A percentile compares a stretch with the other conserved stretches of the same genome.
Conservation (phyloP, 768 basidiomycete species). For the Crassisporium funariophilum region DNA sequence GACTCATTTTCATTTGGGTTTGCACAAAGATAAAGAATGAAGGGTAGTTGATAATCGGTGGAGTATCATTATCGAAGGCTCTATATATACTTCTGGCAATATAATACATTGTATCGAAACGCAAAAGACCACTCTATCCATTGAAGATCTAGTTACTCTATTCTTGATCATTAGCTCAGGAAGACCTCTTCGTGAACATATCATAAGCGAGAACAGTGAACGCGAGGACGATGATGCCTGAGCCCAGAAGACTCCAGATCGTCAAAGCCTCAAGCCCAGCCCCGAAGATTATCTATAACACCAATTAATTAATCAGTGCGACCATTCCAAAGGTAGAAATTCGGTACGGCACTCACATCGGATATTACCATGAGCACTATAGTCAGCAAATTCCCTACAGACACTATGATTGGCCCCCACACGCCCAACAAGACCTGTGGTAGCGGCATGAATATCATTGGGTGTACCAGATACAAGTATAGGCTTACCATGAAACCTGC, state of each 20-base stretch:
- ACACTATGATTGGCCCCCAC: conserved; percentile 87
- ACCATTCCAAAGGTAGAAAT: neutral
- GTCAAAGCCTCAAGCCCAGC: conserved; percentile 63
- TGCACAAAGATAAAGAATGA: too few relatives aligned
- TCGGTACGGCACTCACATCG: conserved; percentile 70
- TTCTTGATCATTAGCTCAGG: too few relatives aligned
- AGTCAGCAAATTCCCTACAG: conserved; percentile 92
- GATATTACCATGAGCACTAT: conserved; percentile 86
- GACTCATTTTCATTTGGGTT: too few relatives aligned
- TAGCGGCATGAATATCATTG: conserved; percentile 8
- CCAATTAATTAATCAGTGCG: conserved; percentile 2
- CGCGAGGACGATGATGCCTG: conserved; percentile 76
- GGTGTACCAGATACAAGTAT: too few relatives aligned
- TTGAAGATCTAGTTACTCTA: too few relatives aligned
- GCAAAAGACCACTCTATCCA: too few relatives aligned
- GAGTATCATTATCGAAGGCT: too few relatives aligned
- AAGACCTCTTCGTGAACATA: conserved; percentile 46
- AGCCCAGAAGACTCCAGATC: conserved; percentile 73
- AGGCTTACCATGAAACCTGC: conserved; percentile 78
- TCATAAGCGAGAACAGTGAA: conserved; percentile 82
- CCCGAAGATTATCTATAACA: conserved; percentile 54
- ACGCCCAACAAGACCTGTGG: conserved; percentile 73
- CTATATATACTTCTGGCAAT: too few relatives aligned
- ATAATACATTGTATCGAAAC: too few relatives aligned
- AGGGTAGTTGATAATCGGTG: too few relatives aligned